A percentile compares a stretch with the other conserved stretches of the same genome.
These are phyloP conservation scores for Exserohilum turcica DNA, from an alignment of 2,329 filamentous ascomycete species.

Conservation along the genomic window DNA sequence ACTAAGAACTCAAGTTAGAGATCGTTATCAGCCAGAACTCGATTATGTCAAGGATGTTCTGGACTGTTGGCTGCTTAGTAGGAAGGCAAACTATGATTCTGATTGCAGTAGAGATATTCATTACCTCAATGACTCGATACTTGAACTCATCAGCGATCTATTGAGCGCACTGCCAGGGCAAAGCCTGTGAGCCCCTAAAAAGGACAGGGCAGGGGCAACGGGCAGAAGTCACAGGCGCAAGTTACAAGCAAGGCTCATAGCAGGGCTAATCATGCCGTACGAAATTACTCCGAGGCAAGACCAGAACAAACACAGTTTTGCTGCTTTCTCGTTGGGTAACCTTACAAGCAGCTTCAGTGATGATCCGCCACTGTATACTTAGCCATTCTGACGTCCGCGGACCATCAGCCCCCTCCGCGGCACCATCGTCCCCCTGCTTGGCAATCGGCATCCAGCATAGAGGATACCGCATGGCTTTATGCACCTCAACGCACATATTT, in stretches of 20 bases:
- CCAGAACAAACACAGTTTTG: neutral
- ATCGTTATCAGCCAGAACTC: too few relatives aligned
- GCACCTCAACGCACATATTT: neutral
- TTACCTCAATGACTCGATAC: too few relatives aligned
- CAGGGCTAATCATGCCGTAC: neutral
- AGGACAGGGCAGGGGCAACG: too few relatives aligned
- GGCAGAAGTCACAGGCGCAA: too few relatives aligned
- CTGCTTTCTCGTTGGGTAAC: neutral
- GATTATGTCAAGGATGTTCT: too few relatives aligned
- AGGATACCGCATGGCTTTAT: neutral
- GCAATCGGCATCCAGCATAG: neutral
- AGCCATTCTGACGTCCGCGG: slow-evolving; percentile 3
- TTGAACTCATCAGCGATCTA: too few relatives aligned
- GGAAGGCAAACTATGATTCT: too few relatives aligned
- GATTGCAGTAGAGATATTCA: too few relatives aligned
- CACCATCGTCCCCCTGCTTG: neutral
- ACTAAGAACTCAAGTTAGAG: too few relatives aligned
- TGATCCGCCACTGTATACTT: neutral
- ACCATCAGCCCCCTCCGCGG: neutral
- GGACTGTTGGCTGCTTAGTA: too few relatives aligned
- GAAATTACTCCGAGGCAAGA: neutral
- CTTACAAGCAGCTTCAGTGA: neutral
- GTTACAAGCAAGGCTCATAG: neutral
- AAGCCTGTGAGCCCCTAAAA: too few relatives aligned
- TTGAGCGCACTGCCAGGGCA: too few relatives aligned